Evolutionary conservation across 805 yeast genomes (phyloP).

Genomic region (Metschnikowia cubensis): DNA sequence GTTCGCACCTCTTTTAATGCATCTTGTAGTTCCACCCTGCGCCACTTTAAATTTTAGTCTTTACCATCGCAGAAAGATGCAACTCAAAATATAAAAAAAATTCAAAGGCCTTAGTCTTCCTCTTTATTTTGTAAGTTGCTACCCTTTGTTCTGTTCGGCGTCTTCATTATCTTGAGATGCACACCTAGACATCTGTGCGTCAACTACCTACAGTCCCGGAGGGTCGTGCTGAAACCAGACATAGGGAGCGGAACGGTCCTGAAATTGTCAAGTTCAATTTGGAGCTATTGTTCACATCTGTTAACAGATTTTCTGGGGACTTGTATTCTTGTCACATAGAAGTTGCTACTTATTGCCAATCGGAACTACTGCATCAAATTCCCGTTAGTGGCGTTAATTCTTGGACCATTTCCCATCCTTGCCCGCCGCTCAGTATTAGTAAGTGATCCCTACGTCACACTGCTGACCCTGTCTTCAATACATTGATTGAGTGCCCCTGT

Average conservation of each 20-base stretch:
- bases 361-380: neutral
- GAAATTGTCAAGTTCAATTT: neutral
- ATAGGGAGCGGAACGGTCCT: constrained; percentile 6
- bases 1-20: neutral
- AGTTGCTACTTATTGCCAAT: neutral
- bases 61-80: neutral
- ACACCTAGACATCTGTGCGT: constrained; percentile 3
- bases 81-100: neutral
- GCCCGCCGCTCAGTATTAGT: constrained; percentile 5
- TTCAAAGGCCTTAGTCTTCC: too few relatives aligned
- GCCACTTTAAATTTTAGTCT: neutral
- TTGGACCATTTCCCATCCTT: neutral
- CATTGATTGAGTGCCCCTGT: neutral
- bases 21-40: neutral
- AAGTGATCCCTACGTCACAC: constrained; percentile 3
- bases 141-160: neutral
- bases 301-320: neutral
- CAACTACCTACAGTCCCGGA: constrained; percentile 2
- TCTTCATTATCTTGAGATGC: constrained; percentile 1
- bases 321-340: neutral
- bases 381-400: neutral
- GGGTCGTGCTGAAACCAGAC: constrained; percentile 2
- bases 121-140: neutral
- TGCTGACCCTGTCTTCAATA: neutral
- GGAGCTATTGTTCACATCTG: neutral